These are phyloP conservation scores for Westerdykella ornata DNA, from an alignment of 2,329 filamentous ascomycete species.

Conservation along the genomic window DNA sequence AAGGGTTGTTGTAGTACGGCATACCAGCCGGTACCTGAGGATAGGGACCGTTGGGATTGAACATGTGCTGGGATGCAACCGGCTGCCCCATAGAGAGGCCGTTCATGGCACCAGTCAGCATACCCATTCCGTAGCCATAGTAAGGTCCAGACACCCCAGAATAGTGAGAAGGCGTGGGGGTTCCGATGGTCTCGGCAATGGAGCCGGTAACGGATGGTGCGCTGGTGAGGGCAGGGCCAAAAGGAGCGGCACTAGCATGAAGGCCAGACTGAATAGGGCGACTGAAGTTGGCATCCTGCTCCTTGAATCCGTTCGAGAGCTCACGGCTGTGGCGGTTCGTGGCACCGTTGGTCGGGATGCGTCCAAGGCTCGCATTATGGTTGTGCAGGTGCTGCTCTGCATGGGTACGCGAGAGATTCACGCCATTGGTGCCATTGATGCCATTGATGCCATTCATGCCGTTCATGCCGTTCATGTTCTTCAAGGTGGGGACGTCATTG, in stretches of 20 bases:
- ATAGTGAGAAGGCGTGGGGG: conserved; percentile 32
- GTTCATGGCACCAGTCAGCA: conserved; percentile 63
- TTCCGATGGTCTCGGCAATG: conserved; percentile 19
- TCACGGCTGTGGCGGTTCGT: conserved; percentile 68
- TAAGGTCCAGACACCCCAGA: conserved; percentile 29
- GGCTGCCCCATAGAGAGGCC: conserved; percentile 48
- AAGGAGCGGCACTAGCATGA: conserved; percentile 72
- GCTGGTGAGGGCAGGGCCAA: conserved; percentile 57
- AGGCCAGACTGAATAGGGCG: conserved; percentile 63
- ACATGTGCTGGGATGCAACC: conserved; percentile 28
- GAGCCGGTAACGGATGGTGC: conserved; percentile 16
- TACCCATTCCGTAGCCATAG: conserved; percentile 53
- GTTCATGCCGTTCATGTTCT: conserved; percentile 55
- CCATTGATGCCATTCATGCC: conserved; percentile 39
- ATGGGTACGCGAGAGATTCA: conserved; percentile 43
- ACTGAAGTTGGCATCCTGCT: conserved; percentile 42
- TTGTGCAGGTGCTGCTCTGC: conserved; percentile 57
- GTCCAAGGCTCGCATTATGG: conserved; percentile 75
- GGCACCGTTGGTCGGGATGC: conserved; percentile 62
- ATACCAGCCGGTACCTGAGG: conserved; percentile 9
- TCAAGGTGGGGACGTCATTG: conserved; percentile 80
- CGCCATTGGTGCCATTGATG: conserved; percentile 21
- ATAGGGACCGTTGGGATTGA: conserved; percentile 22
- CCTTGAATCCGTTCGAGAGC: conserved; percentile 47
- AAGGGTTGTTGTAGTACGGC: conserved; percentile 22